Percentiles rank a stretch among this genome's conserved stretches.
Conservation (phyloP, 2,329 filamentous ascomycete genomes). For the Claviceps pusilla region DNA sequence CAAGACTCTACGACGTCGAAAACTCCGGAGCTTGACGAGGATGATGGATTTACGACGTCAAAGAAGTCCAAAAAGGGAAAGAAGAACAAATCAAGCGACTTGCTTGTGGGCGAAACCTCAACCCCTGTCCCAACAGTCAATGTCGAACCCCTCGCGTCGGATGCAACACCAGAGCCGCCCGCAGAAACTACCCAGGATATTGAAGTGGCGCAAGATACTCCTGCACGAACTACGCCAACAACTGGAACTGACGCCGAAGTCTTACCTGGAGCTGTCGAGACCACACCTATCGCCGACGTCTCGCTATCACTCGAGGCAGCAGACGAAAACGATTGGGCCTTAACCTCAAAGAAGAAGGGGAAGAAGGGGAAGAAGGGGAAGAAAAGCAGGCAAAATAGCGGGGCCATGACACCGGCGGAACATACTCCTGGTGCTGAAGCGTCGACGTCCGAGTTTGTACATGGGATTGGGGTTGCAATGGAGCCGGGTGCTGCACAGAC, state of each 20-base stretch:
- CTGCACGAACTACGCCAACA: background rate
- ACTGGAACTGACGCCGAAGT: background rate
- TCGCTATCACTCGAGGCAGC: background rate
- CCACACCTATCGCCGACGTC: background rate
- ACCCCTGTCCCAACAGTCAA: background rate
- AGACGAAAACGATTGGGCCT: constrained; percentile 1
- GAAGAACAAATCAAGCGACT: constrained; percentile 7
- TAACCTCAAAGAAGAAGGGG: background rate
- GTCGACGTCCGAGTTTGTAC: background rate
- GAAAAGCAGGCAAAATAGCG: constrained; percentile 1
- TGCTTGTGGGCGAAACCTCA: background rate
- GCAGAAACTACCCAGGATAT: background rate
- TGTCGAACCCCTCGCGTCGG: background rate
- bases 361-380: constrained; percentile 5
- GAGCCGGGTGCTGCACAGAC: background rate
- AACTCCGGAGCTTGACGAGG: constrained; percentile 5
- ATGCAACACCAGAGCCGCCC: background rate
- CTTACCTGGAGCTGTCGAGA: background rate
- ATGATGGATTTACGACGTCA: constrained; percentile 21
- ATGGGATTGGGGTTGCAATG: background rate
- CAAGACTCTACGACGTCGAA: background rate
- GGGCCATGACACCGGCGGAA: background rate
- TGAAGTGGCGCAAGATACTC: background rate
- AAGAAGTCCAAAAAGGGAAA: constrained; percentile 28
- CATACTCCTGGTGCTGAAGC: background rate